phyloP scores from a whole-genome alignment of 2,329 filamentous ascomycete species.

The Botrytis cinerea region DNA sequence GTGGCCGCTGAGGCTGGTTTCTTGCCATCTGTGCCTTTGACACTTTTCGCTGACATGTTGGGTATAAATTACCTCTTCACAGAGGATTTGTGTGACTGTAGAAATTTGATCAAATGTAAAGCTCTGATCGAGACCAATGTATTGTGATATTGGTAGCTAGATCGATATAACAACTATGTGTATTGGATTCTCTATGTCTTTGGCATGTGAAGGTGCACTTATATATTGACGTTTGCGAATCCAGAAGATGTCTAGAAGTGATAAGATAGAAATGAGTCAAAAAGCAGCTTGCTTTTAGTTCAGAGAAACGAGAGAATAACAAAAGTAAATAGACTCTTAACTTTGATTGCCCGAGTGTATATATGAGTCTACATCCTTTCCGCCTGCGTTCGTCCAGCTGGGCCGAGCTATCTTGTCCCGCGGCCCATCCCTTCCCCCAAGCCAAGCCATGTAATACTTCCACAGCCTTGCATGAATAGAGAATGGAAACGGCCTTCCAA shows the following conservation, averaged over 20 bases:
- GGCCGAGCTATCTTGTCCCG: conserved; percentile 22
- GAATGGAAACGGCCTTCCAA: conserved; percentile 6
- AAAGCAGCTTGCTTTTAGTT: conserved; percentile 6
- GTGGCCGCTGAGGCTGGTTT: conserved; percentile 82
- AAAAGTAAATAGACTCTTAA: background rate
- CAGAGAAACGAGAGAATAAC: background rate
- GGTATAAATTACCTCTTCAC: background rate
- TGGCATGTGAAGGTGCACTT: conserved; percentile 14
- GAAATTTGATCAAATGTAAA: background rate
- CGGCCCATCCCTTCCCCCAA: conserved; percentile 14
- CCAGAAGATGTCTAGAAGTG: conserved; percentile 1
- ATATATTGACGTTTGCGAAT: background rate
- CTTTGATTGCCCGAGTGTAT: conserved; percentile 6
- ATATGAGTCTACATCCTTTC: conserved; percentile 17
- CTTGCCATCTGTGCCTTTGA: conserved; percentile 60
- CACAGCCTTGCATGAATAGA: conserved; percentile 23
- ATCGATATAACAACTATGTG: background rate
- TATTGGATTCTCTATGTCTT: background rate
- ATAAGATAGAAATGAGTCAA: background rate
- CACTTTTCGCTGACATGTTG: conserved; percentile 61
- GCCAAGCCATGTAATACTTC: background rate
- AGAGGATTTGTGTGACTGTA: background rate
- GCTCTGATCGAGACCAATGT: background rate
- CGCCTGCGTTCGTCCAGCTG: conserved; percentile 15
- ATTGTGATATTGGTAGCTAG: background rate